Conservation (phyloP, 495 filamentous ascomycete genomes). For the Xylaria castorea region DNA sequence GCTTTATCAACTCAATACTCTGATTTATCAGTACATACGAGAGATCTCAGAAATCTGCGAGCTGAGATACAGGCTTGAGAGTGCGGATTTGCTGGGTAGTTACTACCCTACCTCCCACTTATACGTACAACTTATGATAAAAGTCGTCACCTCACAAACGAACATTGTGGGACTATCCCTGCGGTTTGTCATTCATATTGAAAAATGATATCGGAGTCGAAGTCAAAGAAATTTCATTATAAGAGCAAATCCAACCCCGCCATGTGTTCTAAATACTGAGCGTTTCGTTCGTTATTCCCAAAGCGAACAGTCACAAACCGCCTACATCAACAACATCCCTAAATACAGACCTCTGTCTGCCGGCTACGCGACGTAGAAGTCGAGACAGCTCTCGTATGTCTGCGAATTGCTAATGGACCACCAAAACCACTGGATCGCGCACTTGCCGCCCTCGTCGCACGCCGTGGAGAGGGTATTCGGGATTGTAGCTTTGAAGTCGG, state of each 20-base stretch:
- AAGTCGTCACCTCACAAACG: not conserved
- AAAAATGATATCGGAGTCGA: not conserved
- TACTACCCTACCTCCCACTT: not conserved
- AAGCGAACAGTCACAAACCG: not conserved
- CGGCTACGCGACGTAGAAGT: slow-evolving; percentile 18
- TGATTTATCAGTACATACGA: not conserved
- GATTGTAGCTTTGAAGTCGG: slow-evolving; percentile 23
- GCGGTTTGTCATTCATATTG: no score
- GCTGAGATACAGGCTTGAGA: not conserved
- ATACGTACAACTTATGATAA: not conserved
- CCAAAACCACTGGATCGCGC: slow-evolving; percentile 30
- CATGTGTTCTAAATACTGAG: not conserved
- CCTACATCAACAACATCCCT: not conserved
- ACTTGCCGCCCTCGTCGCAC: slow-evolving; percentile 24
- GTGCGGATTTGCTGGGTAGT: not conserved
- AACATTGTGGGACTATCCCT: no score
- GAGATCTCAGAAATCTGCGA: not conserved
- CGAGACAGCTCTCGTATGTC: slow-evolving; percentile 26
- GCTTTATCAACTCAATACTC: not conserved
- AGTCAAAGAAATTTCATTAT: not conserved
- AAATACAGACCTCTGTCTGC: not conserved
- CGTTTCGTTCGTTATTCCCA: not conserved
- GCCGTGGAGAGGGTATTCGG: slow-evolving; percentile 18
- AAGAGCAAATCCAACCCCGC: not conserved
- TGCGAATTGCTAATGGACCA: slow-evolving; percentile 28